Percentiles rank a stretch among this genome's conserved stretches.
phyloP scores from a whole-genome alignment of 208 protist species.

The Vickermania ingenoplastis region DNA sequence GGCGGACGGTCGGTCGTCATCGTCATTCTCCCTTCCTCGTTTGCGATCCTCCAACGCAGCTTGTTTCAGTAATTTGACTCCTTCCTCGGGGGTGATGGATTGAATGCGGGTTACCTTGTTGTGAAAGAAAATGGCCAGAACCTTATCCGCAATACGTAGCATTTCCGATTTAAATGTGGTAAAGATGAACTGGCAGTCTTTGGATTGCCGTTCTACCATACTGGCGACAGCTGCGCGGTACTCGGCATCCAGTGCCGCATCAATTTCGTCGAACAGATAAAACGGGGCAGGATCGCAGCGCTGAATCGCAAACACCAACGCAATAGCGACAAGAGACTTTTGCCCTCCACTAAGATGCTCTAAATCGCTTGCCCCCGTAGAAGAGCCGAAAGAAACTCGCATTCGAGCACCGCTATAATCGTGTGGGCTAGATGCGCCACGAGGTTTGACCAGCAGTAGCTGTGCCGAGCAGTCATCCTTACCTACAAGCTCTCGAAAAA shows the following conservation, averaged over 20 bases:
- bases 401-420: conserved; percentile 89
- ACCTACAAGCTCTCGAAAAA: conserved; percentile 95
- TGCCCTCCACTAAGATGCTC: conserved; percentile 96
- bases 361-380: conserved; percentile 69
- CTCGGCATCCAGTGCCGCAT: conserved; percentile 95
- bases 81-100: conserved; percentile 64
- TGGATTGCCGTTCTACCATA: conserved; percentile 89
- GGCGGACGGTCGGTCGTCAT: not conserved
- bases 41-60: conserved; percentile 2
- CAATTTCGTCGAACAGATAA: conserved; percentile 99
- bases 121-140: conserved; percentile 93
- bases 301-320: conserved; percentile 99
- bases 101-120: conserved; percentile 93
- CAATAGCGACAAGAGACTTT: conserved; percentile 98
- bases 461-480: conserved; percentile 77
- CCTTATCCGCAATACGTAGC: conserved; percentile 87
- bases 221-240: conserved; percentile 89
- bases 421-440: not conserved
- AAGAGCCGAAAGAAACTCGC: conserved; percentile 84
- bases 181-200: conserved; percentile 95
- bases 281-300: conserved; percentile 98
- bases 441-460: conserved; percentile 51
- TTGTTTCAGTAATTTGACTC: conserved; percentile 9
- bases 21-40: not conserved
- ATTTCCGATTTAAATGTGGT: conserved; percentile 98